These are phyloP conservation scores for Pleurozium schreberi DNA, from an alignment of 225 moss, liverwort and hornwort genomes.

Conservation along the genomic window DNA sequence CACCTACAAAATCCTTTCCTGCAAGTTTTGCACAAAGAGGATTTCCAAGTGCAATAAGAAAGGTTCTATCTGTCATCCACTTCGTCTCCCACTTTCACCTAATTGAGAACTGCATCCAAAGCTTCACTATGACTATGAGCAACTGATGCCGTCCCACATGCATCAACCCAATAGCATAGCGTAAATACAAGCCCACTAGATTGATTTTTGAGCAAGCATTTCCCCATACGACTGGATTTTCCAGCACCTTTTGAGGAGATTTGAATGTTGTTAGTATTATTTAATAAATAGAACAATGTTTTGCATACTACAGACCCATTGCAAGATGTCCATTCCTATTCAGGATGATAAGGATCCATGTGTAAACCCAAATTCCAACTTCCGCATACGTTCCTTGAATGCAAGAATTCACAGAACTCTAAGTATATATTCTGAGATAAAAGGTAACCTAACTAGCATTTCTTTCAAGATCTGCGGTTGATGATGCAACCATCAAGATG, in stretches of 20 bases:
- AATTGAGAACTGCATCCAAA: neutral
- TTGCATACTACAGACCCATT: neutral
- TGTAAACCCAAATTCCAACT: neutral
- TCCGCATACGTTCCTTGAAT: neutral
- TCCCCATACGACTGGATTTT: neutral
- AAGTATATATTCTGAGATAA: neutral
- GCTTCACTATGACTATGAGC: neutral
- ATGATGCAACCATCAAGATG: neutral
- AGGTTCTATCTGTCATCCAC: too few species aligned
- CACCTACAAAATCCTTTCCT: too few species aligned
- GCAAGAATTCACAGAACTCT: neutral
- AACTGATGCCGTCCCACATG: neutral
- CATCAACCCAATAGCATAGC: neutral
- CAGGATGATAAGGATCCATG: neutral
- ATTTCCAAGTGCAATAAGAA: too few species aligned
- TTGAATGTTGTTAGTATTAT: neutral
- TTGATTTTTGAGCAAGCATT: neutral
- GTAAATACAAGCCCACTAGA: neutral
- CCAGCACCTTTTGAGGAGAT: neutral
- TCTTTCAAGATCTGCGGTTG: conserved; percentile 13
- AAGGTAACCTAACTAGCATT: neutral
- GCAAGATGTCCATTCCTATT: neutral
- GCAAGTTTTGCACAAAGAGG: too few species aligned
- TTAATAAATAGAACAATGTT: neutral
- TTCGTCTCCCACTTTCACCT: conserved; percentile 25